phyloP scores from a whole-genome alignment of 2,329 filamentous ascomycete species.

The Xylariales sp. region DNA sequence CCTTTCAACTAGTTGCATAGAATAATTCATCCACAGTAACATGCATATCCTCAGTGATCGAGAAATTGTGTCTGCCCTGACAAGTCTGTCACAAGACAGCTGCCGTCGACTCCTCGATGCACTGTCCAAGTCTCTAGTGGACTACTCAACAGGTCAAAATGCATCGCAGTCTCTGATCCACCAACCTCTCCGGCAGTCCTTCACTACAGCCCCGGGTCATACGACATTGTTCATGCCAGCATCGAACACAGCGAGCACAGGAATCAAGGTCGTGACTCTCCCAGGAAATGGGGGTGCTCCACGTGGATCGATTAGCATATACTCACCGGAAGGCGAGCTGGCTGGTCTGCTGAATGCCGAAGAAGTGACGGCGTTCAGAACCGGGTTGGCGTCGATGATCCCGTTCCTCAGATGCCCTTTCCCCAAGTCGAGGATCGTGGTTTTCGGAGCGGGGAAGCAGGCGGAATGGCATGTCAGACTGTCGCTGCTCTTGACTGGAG shows the following conservation, averaged over 20 bases:
- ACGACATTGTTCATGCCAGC: slow-evolving; percentile 1
- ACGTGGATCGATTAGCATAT: slow-evolving; percentile 21
- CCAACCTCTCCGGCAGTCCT: not conserved
- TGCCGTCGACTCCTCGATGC: not conserved
- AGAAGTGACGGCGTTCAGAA: slow-evolving; percentile 66
- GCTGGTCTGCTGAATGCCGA: slow-evolving; percentile 62
- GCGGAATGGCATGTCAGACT: slow-evolving; percentile 69
- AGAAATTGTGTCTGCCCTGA: not conserved
- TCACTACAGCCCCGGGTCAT: not conserved
- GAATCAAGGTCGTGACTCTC: not conserved
- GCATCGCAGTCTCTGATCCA: not conserved
- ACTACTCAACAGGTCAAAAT: not conserved
- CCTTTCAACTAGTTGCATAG: too few relatives aligned
- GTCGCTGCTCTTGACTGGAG: slow-evolving; percentile 47
- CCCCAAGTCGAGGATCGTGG: slow-evolving; percentile 37
- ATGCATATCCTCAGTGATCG: not conserved
- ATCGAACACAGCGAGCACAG: not conserved
- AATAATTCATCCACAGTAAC: too few relatives aligned
- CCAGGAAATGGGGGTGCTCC: slow-evolving; percentile 25
- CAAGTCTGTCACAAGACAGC: not conserved
- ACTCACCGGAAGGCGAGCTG: slow-evolving; percentile 9
- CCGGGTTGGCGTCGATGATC: slow-evolving; percentile 58
- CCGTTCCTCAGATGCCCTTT: slow-evolving; percentile 49
- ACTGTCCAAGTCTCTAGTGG: not conserved
- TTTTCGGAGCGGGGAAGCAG: slow-evolving; percentile 67